Percentiles rank a stretch among this genome's conserved stretches.
Evolutionary conservation across 305 asterid species (phyloP).

Genomic region (Salvia sclarea): DNA sequence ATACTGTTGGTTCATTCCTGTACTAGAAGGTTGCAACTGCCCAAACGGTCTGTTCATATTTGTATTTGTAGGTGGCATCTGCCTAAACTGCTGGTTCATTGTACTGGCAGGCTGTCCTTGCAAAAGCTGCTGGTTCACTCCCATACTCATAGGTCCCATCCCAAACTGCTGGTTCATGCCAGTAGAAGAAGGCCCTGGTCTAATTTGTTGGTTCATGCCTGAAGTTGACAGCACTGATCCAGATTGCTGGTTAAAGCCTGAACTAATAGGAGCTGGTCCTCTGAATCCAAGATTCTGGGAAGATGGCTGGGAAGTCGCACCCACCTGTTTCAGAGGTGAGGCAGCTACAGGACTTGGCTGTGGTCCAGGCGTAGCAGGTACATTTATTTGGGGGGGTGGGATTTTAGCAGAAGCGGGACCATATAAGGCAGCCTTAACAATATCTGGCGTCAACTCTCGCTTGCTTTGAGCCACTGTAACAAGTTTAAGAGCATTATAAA

Average conservation of each 20-base stretch:
- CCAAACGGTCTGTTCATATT: conserved; percentile 40
- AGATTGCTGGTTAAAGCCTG: conserved; percentile 47
- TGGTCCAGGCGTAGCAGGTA: conserved; percentile 48
- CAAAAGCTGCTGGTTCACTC: conserved; percentile 57
- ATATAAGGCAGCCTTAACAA: conserved; percentile 81
- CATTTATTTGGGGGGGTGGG: conserved; percentile 83
- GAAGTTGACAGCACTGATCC: conserved; percentile 35
- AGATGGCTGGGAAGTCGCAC: conserved; percentile 40
- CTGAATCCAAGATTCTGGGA: conserved; percentile 56
- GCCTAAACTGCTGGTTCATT: conserved; percentile 58
- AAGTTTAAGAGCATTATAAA: conserved; percentile 90
- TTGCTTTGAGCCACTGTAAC: conserved; percentile 98
- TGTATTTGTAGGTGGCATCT: conserved; percentile 46
- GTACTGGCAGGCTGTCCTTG: conserved; percentile 52
- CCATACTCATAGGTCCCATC: conserved; percentile 46
- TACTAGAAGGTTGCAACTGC: conserved; percentile 41
- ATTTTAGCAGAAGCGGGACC: conserved; percentile 89
- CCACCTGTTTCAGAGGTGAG: conserved; percentile 45
- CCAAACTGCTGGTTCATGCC: conserved; percentile 59
- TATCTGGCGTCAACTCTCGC: conserved; percentile 86
- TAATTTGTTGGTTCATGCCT: conserved; percentile 44
- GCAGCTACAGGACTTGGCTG: conserved; percentile 51
- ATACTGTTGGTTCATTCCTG: conserved; percentile 45
- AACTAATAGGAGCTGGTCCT: conserved; percentile 50
- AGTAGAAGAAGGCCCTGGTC: conserved; percentile 47